Base-by-base conservation (phyloP, 2,329 filamentous ascomycete genomes). In the Rhynchosporium agropyri region DNA sequence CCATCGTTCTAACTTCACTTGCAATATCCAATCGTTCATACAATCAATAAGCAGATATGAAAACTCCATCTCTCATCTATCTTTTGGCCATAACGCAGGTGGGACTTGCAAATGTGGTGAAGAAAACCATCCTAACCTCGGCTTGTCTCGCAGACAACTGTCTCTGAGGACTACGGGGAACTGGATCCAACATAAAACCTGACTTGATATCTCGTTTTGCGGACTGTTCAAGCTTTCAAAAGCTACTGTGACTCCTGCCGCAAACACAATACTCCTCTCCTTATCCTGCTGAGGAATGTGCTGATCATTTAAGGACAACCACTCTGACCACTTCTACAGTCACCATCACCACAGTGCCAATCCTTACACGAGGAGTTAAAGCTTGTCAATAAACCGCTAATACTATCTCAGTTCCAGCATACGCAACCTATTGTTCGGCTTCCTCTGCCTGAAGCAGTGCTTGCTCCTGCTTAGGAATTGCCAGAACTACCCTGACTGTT, bases 401-500 rank as follows among this genome's bases (percentile, higher is more conserved):
- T 33, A 43, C 54, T 7, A 49, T 15, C 31, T 15, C n/a, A 8
- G 42, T 62, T 38, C 63, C 63, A 12, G 29, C 55, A 3, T 65
- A 65, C 38, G 60, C 63, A 56, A 58, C 53, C 3, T 49, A 43
- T 29, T 65, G 63, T 36, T 40, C 55, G 1, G 60, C 45, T 4
- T 49, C 55, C 10, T 15, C 31, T 20, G 40, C 55, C n/a, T 65
- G 60, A 29, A 26, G 38, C 26, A 45, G 29, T 31, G 63, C 60
- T 5, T 65, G 63, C 38, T 60, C 63, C 10, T 65, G 63, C 31
- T 28, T 58, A 2, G 63, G 63, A 4, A 40, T 60, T 13, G 62
- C 60, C 0, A 29, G 9, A n/a, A 50, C 55, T 38, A 63, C 58
- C 9, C 20, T 48, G 12, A 63, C 57, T 29, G 6, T 42, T 13